Conservation (phyloP, 2,329 filamentous ascomycete genomes). For the Penicillium fuscoglaucum region DNA sequence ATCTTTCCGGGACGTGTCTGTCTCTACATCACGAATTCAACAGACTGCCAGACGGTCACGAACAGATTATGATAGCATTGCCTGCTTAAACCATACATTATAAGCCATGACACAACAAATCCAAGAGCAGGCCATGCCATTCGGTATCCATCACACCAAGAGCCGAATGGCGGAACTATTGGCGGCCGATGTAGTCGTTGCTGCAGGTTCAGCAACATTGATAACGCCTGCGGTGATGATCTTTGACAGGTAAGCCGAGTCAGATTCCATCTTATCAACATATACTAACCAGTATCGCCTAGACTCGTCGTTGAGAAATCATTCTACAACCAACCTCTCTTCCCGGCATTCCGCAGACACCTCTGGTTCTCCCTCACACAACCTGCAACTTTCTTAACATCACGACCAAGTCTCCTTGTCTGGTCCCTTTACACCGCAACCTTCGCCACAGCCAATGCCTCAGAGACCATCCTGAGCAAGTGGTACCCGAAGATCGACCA, state of each 20-base stretch:
- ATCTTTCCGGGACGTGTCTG: not conserved
- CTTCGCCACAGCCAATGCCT: constrained; percentile 79
- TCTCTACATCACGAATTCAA: not conserved
- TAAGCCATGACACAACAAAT: constrained; percentile 31
- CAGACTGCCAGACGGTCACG: constrained; percentile 3
- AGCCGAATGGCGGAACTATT: constrained; percentile 47
- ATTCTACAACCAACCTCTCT: constrained; percentile 35
- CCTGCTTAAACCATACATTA: constrained; percentile 1
- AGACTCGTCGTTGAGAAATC: constrained; percentile 47
- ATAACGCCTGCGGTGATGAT: constrained; percentile 79
- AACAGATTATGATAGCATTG: constrained; percentile 10
- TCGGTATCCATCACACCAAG: constrained; percentile 33
- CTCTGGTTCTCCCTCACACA: constrained; percentile 38
- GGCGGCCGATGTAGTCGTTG: constrained; percentile 65
- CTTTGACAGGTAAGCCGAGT: constrained; percentile 67
- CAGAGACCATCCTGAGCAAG: constrained; percentile 75
- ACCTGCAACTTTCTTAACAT: constrained; percentile 41
- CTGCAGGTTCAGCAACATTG: constrained; percentile 67
- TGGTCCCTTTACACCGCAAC: constrained; percentile 73
- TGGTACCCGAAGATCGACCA: constrained; percentile 51
- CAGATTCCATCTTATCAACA: not conserved
- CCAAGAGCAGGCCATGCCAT: constrained; percentile 26
- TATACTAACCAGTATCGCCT: constrained; percentile 15
- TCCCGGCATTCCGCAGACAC: constrained; percentile 37
- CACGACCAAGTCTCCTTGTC: constrained; percentile 44